These are phyloP conservation scores for Coprinopsis cinerea DNA, from an alignment of 768 basidiomycete genomes.

Conservation along the genomic window DNA sequence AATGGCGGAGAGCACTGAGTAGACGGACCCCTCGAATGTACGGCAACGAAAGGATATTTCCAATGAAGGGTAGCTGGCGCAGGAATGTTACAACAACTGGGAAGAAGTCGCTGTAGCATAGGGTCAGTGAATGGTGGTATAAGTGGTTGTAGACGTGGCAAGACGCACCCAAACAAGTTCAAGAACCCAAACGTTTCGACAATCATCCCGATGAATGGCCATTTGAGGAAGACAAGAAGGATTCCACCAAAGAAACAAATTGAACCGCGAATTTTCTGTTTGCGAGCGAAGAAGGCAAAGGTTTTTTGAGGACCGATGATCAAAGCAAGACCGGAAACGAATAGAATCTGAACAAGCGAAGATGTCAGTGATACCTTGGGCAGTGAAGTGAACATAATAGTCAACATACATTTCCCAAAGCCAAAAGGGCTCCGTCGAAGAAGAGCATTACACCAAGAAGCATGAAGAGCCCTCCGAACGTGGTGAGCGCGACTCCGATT, in stretches of 20 bases:
- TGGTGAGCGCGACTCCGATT: constrained; percentile 94
- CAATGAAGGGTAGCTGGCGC: constrained; percentile 88
- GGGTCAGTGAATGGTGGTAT: constrained; percentile 1
- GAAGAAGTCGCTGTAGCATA: constrained; percentile 82
- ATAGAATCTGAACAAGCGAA: constrained; percentile 79
- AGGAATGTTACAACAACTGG: constrained; percentile 97
- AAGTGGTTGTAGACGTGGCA: constrained; percentile 1
- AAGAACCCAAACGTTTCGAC: constrained; percentile 96
- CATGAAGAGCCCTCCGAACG: constrained; percentile 95
- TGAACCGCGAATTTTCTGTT: constrained; percentile 90
- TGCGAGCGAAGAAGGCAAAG: constrained; percentile 95
- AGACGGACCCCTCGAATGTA: constrained; percentile 77
- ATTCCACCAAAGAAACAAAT: constrained; percentile 86
- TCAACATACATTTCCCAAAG: constrained; percentile 82
- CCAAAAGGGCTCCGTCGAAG: constrained; percentile 93
- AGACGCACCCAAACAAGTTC: constrained; percentile 86
- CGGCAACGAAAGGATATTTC: constrained; percentile 79
- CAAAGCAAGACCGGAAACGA: constrained; percentile 88
- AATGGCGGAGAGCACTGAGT: background rate
- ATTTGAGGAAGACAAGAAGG: constrained; percentile 88
- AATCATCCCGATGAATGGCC: constrained; percentile 90
- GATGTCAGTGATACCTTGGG: constrained; percentile 6
- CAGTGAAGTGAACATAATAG: background rate
- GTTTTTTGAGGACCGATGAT: constrained; percentile 98
- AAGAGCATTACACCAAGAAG: constrained; percentile 92